Percentiles rank a stretch among this genome's conserved stretches.
Evolutionary conservation across 2,329 filamentous ascomycete species (phyloP).

Genomic region (Rhynchosporium secalis): DNA sequence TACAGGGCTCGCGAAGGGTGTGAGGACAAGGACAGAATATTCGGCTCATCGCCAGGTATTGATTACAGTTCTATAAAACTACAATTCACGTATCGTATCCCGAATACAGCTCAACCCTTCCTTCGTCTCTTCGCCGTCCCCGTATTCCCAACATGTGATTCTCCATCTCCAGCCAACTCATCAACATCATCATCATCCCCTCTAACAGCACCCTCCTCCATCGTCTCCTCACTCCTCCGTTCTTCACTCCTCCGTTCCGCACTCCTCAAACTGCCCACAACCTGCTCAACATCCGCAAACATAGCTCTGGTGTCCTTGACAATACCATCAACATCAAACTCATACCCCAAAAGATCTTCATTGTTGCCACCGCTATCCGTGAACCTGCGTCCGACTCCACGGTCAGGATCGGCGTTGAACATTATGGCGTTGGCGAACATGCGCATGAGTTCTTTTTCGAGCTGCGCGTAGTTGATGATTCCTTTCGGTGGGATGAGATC

Average conservation of each 20-base stretch:
- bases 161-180: slow-evolving; percentile 33
- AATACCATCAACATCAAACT: slow-evolving; percentile 78
- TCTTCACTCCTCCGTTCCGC: slow-evolving; percentile 39
- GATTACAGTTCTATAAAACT: slow-evolving; percentile 10
- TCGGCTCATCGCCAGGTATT: slow-evolving; percentile 2
- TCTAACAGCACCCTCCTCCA: slow-evolving; percentile 27
- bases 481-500: slow-evolving; percentile 83
- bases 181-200: slow-evolving; percentile 33
- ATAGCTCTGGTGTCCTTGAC: slow-evolving; percentile 87
- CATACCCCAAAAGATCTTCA: slow-evolving; percentile 52
- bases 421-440: slow-evolving; percentile 99
- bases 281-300: slow-evolving; percentile 79
- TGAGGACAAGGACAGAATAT: not conserved
- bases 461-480: slow-evolving; percentile 89
- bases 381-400: slow-evolving; percentile 56
- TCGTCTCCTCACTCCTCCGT: slow-evolving; percentile 35
- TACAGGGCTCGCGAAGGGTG: not conserved
- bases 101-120: too few relatives aligned
- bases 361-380: slow-evolving; percentile 43
- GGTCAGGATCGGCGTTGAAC: slow-evolving; percentile 86
- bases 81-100: too few relatives aligned
- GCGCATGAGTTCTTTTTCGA: slow-evolving; percentile 89
- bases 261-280: slow-evolving; percentile 35
- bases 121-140: slow-evolving; percentile 26
- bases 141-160: slow-evolving; percentile 23